A percentile compares a stretch with the other conserved stretches of the same genome.
These are phyloP conservation scores for Mediolabrus comicus DNA, from an alignment of 108 stramenopile species.

Conservation along the genomic window DNA sequence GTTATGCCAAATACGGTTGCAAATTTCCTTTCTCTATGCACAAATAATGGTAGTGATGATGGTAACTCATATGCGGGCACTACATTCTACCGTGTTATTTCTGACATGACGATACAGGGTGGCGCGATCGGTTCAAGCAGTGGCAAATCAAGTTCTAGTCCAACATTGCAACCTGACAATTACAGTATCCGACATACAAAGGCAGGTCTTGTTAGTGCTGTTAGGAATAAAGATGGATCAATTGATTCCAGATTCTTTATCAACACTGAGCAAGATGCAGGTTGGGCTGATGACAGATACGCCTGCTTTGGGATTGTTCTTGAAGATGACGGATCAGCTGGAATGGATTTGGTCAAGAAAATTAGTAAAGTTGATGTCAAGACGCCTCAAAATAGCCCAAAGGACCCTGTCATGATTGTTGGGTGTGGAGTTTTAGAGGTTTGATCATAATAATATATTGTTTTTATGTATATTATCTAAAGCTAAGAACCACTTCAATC, in stretches of 20 bases:
- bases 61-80: constrained; percentile 53
- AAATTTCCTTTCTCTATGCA: constrained; percentile 61
- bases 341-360: constrained; percentile 50
- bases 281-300: constrained; percentile 78
- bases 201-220: constrained; percentile 55
- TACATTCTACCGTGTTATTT: constrained; percentile 60
- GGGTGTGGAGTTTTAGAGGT: constrained; percentile 33
- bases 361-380: constrained; percentile 64
- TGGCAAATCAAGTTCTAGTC: constrained; percentile 45
- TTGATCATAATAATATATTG: background rate
- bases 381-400: constrained; percentile 65
- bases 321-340: constrained; percentile 33
- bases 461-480: background rate
- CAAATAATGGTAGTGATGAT: constrained; percentile 14
- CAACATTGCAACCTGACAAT: constrained; percentile 65
- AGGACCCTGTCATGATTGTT: constrained; percentile 50
- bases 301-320: constrained; percentile 74
- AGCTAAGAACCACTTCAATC: background rate
- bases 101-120: constrained; percentile 67
- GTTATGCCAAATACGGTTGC: constrained; percentile 54
- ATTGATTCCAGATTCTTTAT: constrained; percentile 77
- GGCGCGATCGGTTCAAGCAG: constrained; percentile 58
- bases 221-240: constrained; percentile 37
- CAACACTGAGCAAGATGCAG: constrained; percentile 56
- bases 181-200: constrained; percentile 62